Percentiles rank a stretch among this genome's conserved stretches.
phyloP scores from a whole-genome alignment of 2,329 filamentous ascomycete species.

The Beauveria bassiana region DNA sequence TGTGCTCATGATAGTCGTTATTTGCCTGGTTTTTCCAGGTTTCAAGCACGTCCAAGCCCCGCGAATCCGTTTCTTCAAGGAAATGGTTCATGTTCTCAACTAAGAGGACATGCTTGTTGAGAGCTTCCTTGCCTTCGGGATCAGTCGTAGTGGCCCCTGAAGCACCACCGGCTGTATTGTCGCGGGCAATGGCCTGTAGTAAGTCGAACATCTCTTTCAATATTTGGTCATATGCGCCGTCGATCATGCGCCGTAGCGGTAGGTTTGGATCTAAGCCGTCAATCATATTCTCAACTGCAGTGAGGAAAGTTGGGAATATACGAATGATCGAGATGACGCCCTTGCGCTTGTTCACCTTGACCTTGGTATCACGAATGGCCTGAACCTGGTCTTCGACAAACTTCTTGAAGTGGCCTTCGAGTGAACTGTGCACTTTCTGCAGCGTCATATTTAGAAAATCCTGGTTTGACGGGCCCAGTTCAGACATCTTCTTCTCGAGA shows the following conservation, averaged over 20 bases:
- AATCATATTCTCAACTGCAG: slow-evolving; percentile 78
- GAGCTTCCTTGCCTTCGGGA: slow-evolving; percentile 85
- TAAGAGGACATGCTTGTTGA: slow-evolving; percentile 94
- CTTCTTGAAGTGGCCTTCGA: slow-evolving; percentile 71
- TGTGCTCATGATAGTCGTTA: slow-evolving; percentile 75
- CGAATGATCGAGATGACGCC: slow-evolving; percentile 94
- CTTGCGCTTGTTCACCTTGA: slow-evolving; percentile 98
- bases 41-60: slow-evolving; percentile 66
- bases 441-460: slow-evolving; percentile 78
- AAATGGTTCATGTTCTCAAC: slow-evolving; percentile 99
- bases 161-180: slow-evolving; percentile 48
- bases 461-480: slow-evolving; percentile 84
- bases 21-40: slow-evolving; percentile 75
- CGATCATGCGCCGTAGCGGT: slow-evolving; percentile 66
- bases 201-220: slow-evolving; percentile 97
- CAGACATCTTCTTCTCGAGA: slow-evolving; percentile 69
- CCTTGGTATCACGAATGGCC: slow-evolving; percentile 95
- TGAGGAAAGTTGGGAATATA: slow-evolving; percentile 81
- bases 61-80: slow-evolving; percentile 78
- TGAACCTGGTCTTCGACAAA: slow-evolving; percentile 94
- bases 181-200: slow-evolving; percentile 82
- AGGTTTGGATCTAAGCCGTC: slow-evolving; percentile 47
- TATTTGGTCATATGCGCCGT: slow-evolving; percentile 80
- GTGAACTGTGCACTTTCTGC: slow-evolving; percentile 67
- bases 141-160: slow-evolving; percentile 38